phyloP scores from a whole-genome alignment of 768 basidiomycete species.

The Rubroboletus satanas region DNA sequence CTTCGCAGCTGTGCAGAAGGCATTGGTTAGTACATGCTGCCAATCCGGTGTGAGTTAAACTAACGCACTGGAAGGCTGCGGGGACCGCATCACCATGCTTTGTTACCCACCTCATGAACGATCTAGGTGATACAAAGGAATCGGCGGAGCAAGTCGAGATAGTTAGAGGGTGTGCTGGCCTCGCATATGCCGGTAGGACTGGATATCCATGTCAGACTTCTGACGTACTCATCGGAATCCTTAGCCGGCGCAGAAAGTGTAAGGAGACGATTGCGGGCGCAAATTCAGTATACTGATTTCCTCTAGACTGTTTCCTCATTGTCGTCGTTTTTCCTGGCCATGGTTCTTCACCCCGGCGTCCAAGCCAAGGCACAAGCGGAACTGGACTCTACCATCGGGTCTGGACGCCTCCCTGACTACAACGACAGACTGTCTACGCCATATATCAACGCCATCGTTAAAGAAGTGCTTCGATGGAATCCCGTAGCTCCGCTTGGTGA shows the following conservation, averaged over 20 bases:
- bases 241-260: slow-evolving; percentile 41
- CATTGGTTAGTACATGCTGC: slow-evolving; percentile 32
- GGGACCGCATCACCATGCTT: slow-evolving; percentile 32
- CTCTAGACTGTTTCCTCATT: slow-evolving; percentile 29
- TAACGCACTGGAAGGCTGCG: slow-evolving; percentile 11
- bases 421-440: slow-evolving; percentile 27
- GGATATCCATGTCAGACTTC: neutral
- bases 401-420: slow-evolving; percentile 31
- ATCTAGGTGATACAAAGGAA: slow-evolving; percentile 13
- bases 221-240: slow-evolving; percentile 1
- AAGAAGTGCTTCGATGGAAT: slow-evolving; percentile 32
- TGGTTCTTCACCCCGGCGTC: slow-evolving; percentile 27
- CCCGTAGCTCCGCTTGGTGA: slow-evolving; percentile 34
- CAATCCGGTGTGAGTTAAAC: neutral
- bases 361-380: slow-evolving; percentile 31
- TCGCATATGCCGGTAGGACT: slow-evolving; percentile 43
- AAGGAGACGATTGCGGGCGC: neutral
- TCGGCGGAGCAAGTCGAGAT: slow-evolving; percentile 28
- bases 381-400: slow-evolving; percentile 24
- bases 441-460: slow-evolving; percentile 28
- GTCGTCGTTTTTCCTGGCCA: slow-evolving; percentile 30
- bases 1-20: slow-evolving; percentile 34
- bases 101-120: slow-evolving; percentile 26
- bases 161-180: slow-evolving; percentile 42
- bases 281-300: neutral